Evolutionary conservation across 805 yeast species (phyloP), one percentile per base, ranked within the genome.

Genomic region (Metschnikowia kunwiensis): DNA sequence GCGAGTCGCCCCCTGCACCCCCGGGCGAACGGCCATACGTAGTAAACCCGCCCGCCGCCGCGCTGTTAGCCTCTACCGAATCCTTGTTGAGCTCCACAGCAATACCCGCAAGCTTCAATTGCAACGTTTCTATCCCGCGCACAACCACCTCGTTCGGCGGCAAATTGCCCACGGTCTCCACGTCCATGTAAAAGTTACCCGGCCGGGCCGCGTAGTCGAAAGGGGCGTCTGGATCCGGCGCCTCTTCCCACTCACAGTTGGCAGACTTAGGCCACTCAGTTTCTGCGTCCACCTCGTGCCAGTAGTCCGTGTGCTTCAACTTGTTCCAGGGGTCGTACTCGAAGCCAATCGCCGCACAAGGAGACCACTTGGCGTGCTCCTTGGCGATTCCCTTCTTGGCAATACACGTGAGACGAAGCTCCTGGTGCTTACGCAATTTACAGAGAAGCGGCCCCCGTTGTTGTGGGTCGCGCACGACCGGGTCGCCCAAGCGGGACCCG

Each of bases 301-400:
- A 93, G 57, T 77, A 86, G 52, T 88, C 96, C 0, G 98, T 93
- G 60, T 93, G 98, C 57, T 85, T 82, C 53, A 93, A 73, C 64
- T 91, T 93, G 65, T 93, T 93, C 94, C 96, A 91, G n/a, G 99
- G 98, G 55, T 91, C 98, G 57, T 91, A 91, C 61, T 91, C 98
- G 54, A 91, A 91, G 13, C 95, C 97, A 37, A 91, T 77, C 15
- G 97, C 97, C 0, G 97, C 76, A 49, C 95, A 84, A 9, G 98
- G 97, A 5, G 93, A 82, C 99, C 99, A 93, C 57, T 93, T 93
- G 32, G 98, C 96, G 58, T 93, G 99, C 60, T 93, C 99, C 60
- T 89, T 89, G 32, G 96, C 86, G 41, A 88, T 88, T 28, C 97
- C 98, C 68, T 93, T 93, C 63, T 93, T 93, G 37, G 99, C 98